Base-by-base conservation (phyloP, 1,284 basidiomycete species). In the Tremellales sp. region DNA sequence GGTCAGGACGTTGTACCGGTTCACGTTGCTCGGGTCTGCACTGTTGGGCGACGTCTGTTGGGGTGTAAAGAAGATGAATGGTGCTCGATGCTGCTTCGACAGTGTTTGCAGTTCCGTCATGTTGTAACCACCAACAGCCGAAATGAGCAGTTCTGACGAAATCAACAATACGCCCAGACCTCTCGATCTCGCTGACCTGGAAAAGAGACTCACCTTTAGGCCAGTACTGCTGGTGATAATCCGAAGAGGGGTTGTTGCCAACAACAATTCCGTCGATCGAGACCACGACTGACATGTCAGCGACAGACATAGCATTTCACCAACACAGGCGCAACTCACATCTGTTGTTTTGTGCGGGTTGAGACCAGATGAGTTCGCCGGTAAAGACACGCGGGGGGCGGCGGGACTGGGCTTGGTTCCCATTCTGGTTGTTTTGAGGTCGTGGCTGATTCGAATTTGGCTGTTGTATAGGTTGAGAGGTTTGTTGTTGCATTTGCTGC, bases 91-190 rank as follows among this genome's bases (percentile, higher is more conserved):
- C 25, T 46, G 48, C 43, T 46, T 43, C 22, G 53, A 45, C 29
- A 54, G 53, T 2, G 46, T 37, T 17, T 53, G 50, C 4, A 59
- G 44, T 2, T 46, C 41, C 21, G 43, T 37, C 1, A 52, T 33
- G 24, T 56, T 49, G 6, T 53, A 22, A 2, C 36, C 29, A 2
- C 43, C 51, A 11, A 54, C 48, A 11, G 33, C 51, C 3, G 43
- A 48, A 12, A 58, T 22, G 21, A 45, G 43, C 22, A 58, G 29
- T 21, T 58, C 56, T 53, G 43, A n/a, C n/a, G n/a, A n/a, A n/a
- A n/a, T n/a, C n/a, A n/a, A n/a, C n/a, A n/a, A n/a, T n/a, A n/a
- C n/a, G n/a, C n/a, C n/a, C n/a, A n/a, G n/a, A n/a, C n/a, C n/a
- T n/a, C n/a, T n/a, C n/a, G n/a, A n/a, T n/a, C n/a, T n/a, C n/a